phyloP scores from a whole-genome alignment of 192 early-diverging fungal species.

The Obelidium mucronatum region DNA sequence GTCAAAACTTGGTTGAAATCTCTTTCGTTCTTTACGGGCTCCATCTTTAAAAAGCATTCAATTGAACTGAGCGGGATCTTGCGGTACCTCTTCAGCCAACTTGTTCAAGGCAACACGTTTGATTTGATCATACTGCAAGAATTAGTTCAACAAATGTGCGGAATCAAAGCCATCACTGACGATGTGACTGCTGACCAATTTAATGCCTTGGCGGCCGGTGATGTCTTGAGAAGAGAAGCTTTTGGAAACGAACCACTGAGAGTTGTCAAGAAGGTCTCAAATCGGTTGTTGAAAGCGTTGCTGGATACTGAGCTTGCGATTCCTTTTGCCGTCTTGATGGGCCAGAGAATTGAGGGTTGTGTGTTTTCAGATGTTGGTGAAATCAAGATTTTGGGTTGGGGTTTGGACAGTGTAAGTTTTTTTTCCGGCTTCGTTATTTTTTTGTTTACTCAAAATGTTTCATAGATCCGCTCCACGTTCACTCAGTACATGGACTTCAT shows the following conservation, averaged over 20 bases:
- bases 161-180: slow-evolving; percentile 63
- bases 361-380: slow-evolving; percentile 54
- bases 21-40: slow-evolving; percentile 70
- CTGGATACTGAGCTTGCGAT: slow-evolving; percentile 59
- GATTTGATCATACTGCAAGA: slow-evolving; percentile 77
- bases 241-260: slow-evolving; percentile 56
- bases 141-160: slow-evolving; percentile 74
- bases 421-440: not conserved
- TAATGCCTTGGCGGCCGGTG: slow-evolving; percentile 68
- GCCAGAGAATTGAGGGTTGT: slow-evolving; percentile 63
- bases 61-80: slow-evolving; percentile 73
- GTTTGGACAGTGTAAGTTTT: slow-evolving; percentile 62
- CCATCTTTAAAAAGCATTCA: slow-evolving; percentile 68
- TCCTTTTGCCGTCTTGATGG: slow-evolving; percentile 66
- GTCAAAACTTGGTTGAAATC: slow-evolving; percentile 70
- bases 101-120: slow-evolving; percentile 59
- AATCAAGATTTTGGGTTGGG: slow-evolving; percentile 64
- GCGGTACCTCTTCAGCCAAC: slow-evolving; percentile 69
- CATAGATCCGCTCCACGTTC: slow-evolving; percentile 59
- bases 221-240: slow-evolving; percentile 63
- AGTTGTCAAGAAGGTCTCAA: slow-evolving; percentile 58
- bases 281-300: slow-evolving; percentile 64
- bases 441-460: too few relatives aligned
- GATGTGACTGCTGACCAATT: slow-evolving; percentile 69
- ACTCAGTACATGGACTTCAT: slow-evolving; percentile 75